Evolutionary conservation across 495 filamentous ascomycete genomes (phyloP).

Genomic region (Hyaloscypha bicolor): DNA sequence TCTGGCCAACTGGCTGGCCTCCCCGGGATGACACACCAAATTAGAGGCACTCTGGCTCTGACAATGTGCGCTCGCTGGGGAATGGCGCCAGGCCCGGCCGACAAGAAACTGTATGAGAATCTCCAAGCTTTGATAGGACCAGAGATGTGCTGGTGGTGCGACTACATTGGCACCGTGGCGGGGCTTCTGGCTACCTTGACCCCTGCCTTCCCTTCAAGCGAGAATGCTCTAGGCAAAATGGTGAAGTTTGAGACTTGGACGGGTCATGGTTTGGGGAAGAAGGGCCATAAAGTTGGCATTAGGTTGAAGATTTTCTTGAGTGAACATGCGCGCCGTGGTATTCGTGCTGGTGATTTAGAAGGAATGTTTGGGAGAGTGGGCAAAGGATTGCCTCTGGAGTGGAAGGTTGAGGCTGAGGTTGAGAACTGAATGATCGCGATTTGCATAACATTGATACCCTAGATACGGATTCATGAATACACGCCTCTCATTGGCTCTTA

Average conservation of each 20-base stretch:
- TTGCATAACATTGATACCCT: too few species aligned
- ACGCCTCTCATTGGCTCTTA: too few species aligned
- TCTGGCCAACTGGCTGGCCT: conserved; percentile 63
- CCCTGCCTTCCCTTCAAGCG: conserved; percentile 19
- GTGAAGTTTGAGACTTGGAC: conserved; percentile 13
- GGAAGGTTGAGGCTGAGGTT: conserved; percentile 32
- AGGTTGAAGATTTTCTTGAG: conserved; percentile 19
- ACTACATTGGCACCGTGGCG: conserved; percentile 31
- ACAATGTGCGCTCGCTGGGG: conserved; percentile 79
- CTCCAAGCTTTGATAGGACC: conserved; percentile 35
- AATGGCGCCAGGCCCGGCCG: conserved; percentile 57
- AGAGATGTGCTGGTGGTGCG: conserved; percentile 33
- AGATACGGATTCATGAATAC: background rate
- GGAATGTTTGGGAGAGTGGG: conserved; percentile 28
- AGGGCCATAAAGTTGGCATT: conserved; percentile 30
- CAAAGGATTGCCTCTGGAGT: conserved; percentile 24
- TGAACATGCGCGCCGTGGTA: background rate
- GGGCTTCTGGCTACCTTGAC: conserved; percentile 23
- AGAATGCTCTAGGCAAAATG: background rate
- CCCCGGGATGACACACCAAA: conserved; percentile 73
- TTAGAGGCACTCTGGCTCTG: conserved; percentile 71
- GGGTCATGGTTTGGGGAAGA: conserved; percentile 26
- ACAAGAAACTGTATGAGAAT: conserved; percentile 42
- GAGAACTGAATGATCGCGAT: background rate
- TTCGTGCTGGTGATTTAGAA: conserved; percentile 15